Evolutionary conservation across 2,329 filamentous ascomycete species (phyloP), one percentile per base, ranked within the genome.

Genomic region (Cordyceps pruinosa): DNA sequence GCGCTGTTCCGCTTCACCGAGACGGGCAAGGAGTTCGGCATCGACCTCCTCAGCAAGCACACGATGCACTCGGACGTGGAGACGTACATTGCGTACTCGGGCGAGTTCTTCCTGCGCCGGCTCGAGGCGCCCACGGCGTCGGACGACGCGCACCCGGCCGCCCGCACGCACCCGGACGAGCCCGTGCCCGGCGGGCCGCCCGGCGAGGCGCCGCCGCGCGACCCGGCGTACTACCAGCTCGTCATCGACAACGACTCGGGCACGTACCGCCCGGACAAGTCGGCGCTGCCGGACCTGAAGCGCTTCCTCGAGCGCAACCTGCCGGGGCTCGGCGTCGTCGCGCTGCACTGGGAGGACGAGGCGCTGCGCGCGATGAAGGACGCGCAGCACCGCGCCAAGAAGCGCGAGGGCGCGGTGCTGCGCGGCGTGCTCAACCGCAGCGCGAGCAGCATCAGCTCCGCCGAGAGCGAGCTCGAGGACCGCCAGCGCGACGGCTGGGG

Each of bases 51-150:
- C 65, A 91, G 87, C 70, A 97, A 97, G 70, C 93, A 97, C 71
- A 96, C 90, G 41, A 96, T 97, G 90, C 93, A 97, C 74, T 93
- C 89, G 62, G 87, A 97, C 70, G 92, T 96, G 1, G 88, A 86
- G 35, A 88, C 89, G 2, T 96, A 96, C 69, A 90, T 97, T 61
- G 93, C 92, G 23, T 97, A 86, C 68, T 90, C 89, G 1, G 93
- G 93, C 42, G 93, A 97, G 68, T 97, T 97, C 71, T 94, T 97
- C 69, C 81, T 97, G 61, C 83, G 90, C 15, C 82, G 88, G 3
- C 77, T 89, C 26, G 71, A 79, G 53, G 75, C 77, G 15, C 76
- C 79, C 0, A 70, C 76, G 28, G 69, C 71, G 8, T 70, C 71
- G 2, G 72, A 75, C 9, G 73, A 77, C 17, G 68, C 72, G 1